Evolutionary conservation across 768 basidiomycete species (phyloP), one percentile per base, ranked within the genome.

Genomic region (Lentinus tigrinus): DNA sequence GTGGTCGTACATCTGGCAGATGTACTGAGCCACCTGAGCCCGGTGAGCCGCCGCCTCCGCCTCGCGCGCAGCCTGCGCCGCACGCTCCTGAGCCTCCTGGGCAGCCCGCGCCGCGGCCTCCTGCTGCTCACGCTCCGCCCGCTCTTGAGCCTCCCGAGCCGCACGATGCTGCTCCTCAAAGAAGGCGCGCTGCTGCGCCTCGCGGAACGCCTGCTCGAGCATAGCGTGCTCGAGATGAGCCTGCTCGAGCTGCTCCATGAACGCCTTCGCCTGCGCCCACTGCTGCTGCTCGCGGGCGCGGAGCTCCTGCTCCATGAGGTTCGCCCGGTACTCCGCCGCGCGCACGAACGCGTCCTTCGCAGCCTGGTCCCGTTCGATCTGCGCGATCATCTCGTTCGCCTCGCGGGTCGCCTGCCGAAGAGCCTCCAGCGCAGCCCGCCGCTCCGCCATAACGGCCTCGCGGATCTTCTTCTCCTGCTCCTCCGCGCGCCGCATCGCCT

Each of bases 1-100:
- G 10, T n/a, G 19, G 26, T 62, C 57, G 57, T 62, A 64, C 19
- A 43, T 2, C 3, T 54, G 44, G 47, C 54, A 60, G 58, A 36
- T n/a, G 4, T 49, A 10, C 27, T 31, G 31, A 3, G 47, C 34
- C 4, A n/a, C 10, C 27, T 8, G 4, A 26, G 43, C 43, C 43
- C 24, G 2, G 43, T 13, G 2, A 9, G 6, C 9, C 14, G 19
- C 43, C 8, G 42, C 21, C 26, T 43, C 38, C n/a, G 17, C 23
- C 43, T 57, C 43, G 14, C 43, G 43, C 3, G 43, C 50, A 10
- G 37, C 56, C 31, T 46, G 31, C 4, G 43, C 50, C 11, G 37
- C 56, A 21, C 37, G 31, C 34, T 36, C 43, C 28, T 24, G 28
- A 34, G 21, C 50, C 27, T 38, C 56, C 24, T 49, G 56, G 13